A percentile compares a stretch with the other conserved stretches of the same genome.
Evolutionary conservation across 192 early-diverging fungal species (phyloP).

Genomic region (Gigaspora rosea): DNA sequence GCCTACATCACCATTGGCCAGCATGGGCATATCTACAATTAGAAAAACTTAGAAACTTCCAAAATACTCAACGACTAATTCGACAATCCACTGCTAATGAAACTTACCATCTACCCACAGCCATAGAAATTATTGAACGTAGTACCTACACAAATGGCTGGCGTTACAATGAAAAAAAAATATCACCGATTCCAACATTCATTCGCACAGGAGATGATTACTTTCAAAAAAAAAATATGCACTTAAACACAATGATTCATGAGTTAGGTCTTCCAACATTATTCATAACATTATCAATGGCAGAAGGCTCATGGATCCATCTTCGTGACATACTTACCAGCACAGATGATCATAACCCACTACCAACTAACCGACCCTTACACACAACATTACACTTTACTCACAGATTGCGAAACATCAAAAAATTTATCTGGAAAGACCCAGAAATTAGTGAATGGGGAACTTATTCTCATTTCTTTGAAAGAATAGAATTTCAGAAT

Average conservation of each 20-base stretch:
- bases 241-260: no score
- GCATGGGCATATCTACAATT: neutral
- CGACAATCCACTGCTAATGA: neutral
- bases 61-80: neutral
- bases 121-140: no score
- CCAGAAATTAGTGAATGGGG: conserved; percentile 2
- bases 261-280: no score
- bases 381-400: neutral
- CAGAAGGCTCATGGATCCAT: neutral
- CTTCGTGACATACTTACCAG: neutral
- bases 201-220: no score
- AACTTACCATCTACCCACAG: no score
- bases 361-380: neutral
- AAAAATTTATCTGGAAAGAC: conserved; percentile 4
- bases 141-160: neutral
- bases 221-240: no score
- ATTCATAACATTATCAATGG: neutral
- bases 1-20: no score
- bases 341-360: neutral
- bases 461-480: neutral
- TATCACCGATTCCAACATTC: no score
- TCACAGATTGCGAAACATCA: neutral
- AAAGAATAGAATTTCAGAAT: neutral
- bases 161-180: no score
- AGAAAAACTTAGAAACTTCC: neutral